phyloP scores from a whole-genome alignment of 2,329 filamentous ascomycete species.

The Beauveria scarabaeidicola region DNA sequence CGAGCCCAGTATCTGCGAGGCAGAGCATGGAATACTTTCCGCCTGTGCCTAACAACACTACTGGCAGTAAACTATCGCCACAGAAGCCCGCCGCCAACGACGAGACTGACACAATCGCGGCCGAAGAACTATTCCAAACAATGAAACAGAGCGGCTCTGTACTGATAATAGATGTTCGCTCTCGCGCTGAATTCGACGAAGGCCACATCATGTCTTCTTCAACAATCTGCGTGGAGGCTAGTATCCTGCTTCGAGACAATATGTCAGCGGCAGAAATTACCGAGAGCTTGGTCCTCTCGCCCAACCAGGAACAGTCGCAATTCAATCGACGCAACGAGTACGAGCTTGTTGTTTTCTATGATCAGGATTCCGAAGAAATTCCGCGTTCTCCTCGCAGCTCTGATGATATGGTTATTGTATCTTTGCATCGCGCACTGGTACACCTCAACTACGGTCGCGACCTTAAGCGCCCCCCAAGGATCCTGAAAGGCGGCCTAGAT shows the following conservation, averaged over 20 bases:
- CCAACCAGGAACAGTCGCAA: slow-evolving; percentile 63
- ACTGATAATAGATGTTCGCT: slow-evolving; percentile 77
- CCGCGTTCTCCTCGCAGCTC: slow-evolving; percentile 23
- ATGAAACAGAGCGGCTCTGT: slow-evolving; percentile 54
- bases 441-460: slow-evolving; percentile 77
- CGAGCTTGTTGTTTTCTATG: slow-evolving; percentile 86
- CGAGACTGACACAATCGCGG: slow-evolving; percentile 47
- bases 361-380: slow-evolving; percentile 56
- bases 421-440: slow-evolving; percentile 69
- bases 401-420: slow-evolving; percentile 51
- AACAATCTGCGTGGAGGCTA: slow-evolving; percentile 84
- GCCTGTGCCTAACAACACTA: slow-evolving; percentile 10
- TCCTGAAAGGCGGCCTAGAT: slow-evolving; percentile 74
- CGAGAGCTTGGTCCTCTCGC: slow-evolving; percentile 63
- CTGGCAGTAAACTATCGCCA: slow-evolving; percentile 19
- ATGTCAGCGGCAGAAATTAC: slow-evolving; percentile 53
- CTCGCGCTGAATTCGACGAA: slow-evolving; percentile 70
- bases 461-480: slow-evolving; percentile 62
- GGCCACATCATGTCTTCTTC: slow-evolving; percentile 81
- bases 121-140: slow-evolving; percentile 62
- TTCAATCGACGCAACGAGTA: slow-evolving; percentile 68
- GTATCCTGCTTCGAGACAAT: slow-evolving; percentile 59
- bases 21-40: slow-evolving; percentile 26
- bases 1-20: slow-evolving; percentile 20
- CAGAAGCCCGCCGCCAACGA: slow-evolving; percentile 13